Evolutionary conservation across 192 early-diverging fungal genomes (phyloP).

Genomic region (Coemansia brasiliensis): DNA sequence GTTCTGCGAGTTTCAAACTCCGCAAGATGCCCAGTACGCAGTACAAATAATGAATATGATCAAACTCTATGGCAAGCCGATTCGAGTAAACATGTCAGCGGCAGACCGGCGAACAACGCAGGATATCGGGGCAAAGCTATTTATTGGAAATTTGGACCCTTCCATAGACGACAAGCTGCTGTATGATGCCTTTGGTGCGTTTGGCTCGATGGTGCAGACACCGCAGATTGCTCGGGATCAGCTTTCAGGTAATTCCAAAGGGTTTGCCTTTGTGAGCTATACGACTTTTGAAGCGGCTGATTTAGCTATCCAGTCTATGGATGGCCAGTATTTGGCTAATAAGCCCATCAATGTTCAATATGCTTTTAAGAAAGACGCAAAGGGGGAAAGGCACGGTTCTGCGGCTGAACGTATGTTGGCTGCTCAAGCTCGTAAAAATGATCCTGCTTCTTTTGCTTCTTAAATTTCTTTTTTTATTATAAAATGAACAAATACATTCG

Average conservation of each 20-base stretch:
- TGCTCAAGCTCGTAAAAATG: slow-evolving; percentile 19
- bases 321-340: slow-evolving; percentile 94
- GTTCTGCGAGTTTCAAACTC: slow-evolving; percentile 91
- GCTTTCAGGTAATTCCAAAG: slow-evolving; percentile 82
- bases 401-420: slow-evolving; percentile 92
- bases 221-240: slow-evolving; percentile 85
- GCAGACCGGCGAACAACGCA: slow-evolving; percentile 57
- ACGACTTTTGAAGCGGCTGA: slow-evolving; percentile 95
- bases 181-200: slow-evolving; percentile 93
- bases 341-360: slow-evolving; percentile 88
- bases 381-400: slow-evolving; percentile 94
- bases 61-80: slow-evolving; percentile 90
- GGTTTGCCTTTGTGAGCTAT: slow-evolving; percentile 90
- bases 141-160: slow-evolving; percentile 94
- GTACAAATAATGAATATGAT: slow-evolving; percentile 97
- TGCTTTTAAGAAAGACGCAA: slow-evolving; percentile 98
- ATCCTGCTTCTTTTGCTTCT: slow-evolving; percentile 1
- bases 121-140: slow-evolving; percentile 95
- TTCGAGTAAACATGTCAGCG: slow-evolving; percentile 75
- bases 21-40: slow-evolving; percentile 96
- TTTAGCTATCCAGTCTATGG: slow-evolving; percentile 97
- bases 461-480: slow-evolving; percentile 2
- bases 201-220: slow-evolving; percentile 84
- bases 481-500: slow-evolving; percentile 34
- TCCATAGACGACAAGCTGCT: slow-evolving; percentile 88